Base-by-base conservation (phyloP, 179 eudicot genomes). In the Beta macrorhiza region DNA sequence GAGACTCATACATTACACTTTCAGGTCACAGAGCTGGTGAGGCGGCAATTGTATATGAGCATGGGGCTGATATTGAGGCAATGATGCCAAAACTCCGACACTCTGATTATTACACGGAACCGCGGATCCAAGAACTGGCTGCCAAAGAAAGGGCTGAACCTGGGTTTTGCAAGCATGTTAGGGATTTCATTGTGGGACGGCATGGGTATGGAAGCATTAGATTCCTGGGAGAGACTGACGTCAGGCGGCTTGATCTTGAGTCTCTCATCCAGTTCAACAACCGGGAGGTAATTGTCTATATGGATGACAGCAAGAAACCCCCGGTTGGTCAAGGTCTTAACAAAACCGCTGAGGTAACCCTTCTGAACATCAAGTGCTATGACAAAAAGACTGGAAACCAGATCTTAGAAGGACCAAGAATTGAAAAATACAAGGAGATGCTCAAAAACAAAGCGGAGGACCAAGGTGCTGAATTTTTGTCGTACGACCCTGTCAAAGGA, bases 321-420 rank as follows among this genome's bases (percentile, higher is more conserved):
- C 94, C 98, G 0, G 91, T 93, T 65, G 97, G 98, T 69, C 98
- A 93, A 87, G 98, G 97, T 17, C 93, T 95, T 20, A 95, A 95
- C 87, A 95, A 95, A 80, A 86, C 93, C 20, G 97, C 97, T 73
- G 95, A 92, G 84, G 97, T 93, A 32, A 92, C 95, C 20, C 97
- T 95, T 79, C 90, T 93, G 22, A 92, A 93, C 83, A 90, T 93
- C 72, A 95, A 92, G 76, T 89, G 92, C 77, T 84, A 82, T 29
- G 93, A 95, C 76, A 93, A 91, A 71, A 93, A 88, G 85, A 92
- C 91, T n/a, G 93, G 93, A 42, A 78, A 75, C 13, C 93, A 93
- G 70, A 89, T 84, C 69, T 82, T 89, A 0, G 93, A 90, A 25
- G 95, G 98, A 57, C 90, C 97, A 0, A 89, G 87, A 83, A 80